These are phyloP conservation scores for Strombidium stylifer DNA, from an alignment of 73 alveolate genomes.

Conservation along the genomic window DNA sequence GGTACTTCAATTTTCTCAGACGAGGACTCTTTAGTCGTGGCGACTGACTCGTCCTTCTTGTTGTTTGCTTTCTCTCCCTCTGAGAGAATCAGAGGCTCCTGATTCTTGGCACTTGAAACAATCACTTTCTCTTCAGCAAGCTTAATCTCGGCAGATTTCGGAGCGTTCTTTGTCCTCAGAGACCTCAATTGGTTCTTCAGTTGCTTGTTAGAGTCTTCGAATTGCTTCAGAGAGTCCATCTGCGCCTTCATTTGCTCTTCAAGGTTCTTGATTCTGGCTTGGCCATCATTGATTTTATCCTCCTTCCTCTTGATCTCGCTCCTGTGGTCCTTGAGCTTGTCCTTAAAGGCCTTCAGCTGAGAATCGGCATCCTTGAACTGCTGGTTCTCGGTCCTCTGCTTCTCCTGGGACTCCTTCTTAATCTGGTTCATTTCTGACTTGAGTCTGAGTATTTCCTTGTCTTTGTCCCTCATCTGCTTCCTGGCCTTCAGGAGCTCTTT, in stretches of 20 bases:
- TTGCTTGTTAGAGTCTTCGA: background rate
- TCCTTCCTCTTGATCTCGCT: slow-evolving; percentile 19
- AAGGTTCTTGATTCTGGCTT: slow-evolving; percentile 13
- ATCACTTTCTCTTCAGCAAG: too few species aligned
- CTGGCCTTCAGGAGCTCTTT: slow-evolving; percentile 5
- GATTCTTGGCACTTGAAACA: too few species aligned
- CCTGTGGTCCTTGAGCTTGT: slow-evolving; percentile 1
- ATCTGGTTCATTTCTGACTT: background rate
- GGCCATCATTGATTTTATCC: slow-evolving; percentile 21
- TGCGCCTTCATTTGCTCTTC: slow-evolving; percentile 12
- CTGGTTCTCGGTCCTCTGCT: background rate
- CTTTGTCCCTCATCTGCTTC: slow-evolving; percentile 7
- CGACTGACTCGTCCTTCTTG: too few species aligned
- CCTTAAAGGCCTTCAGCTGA: background rate
- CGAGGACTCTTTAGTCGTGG: too few species aligned
- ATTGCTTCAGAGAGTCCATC: slow-evolving; percentile 6
- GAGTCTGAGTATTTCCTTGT: slow-evolving; percentile 6
- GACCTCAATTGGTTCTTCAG: background rate
- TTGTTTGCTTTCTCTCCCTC: too few species aligned
- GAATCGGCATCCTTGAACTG: background rate
- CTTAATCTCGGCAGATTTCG: too few species aligned
- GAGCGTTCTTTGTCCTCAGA: background rate
- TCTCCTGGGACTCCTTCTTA: background rate
- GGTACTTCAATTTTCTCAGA: too few species aligned
- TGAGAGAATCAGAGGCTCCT: too few species aligned